phyloP scores from a whole-genome alignment of 2,329 filamentous ascomycete genomes.

The Colletotrichum caudatum region DNA sequence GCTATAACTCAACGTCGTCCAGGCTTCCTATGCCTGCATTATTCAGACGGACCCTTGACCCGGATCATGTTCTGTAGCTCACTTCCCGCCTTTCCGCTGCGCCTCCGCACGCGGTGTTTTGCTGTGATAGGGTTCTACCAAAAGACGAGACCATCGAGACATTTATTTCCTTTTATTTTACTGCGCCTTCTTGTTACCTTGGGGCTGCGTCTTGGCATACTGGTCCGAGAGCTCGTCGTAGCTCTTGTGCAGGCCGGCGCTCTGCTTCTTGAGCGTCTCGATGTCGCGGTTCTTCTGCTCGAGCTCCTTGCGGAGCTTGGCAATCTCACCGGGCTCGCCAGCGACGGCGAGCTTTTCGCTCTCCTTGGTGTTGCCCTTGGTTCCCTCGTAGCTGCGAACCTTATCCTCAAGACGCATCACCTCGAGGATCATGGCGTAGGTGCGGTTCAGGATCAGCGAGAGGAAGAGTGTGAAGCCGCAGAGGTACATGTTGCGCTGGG shows the following conservation, averaged over 20 bases:
- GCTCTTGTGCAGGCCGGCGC: constrained; percentile 82
- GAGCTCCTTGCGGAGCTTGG: constrained; percentile 76
- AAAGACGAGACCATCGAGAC: neutral
- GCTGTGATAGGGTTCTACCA: neutral
- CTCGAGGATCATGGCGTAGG: constrained; percentile 97
- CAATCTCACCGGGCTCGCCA: constrained; percentile 82
- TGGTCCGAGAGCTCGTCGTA: constrained; percentile 89
- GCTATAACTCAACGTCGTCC: constrained; percentile 30
- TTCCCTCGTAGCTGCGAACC: constrained; percentile 81
- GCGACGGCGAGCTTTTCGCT: constrained; percentile 77
- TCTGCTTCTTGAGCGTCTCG: constrained; percentile 92
- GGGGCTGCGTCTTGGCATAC: constrained; percentile 70
- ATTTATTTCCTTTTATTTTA: constrained; percentile 47
- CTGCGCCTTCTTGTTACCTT: constrained; percentile 70
- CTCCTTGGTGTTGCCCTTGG: constrained; percentile 70
- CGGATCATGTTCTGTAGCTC: neutral
- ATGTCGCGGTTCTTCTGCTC: constrained; percentile 86
- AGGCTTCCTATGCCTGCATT: constrained; percentile 7
- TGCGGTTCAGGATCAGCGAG: constrained; percentile 98
- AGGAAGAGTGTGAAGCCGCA: constrained; percentile 99
- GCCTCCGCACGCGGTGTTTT: neutral
- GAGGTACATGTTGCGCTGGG: constrained; percentile 99
- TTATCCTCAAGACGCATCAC: constrained; percentile 92
- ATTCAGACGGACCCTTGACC: neutral
- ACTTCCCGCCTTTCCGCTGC: neutral